phyloP scores from a whole-genome alignment of 139 green algal genomes.

The Chlorella sp. region DNA sequence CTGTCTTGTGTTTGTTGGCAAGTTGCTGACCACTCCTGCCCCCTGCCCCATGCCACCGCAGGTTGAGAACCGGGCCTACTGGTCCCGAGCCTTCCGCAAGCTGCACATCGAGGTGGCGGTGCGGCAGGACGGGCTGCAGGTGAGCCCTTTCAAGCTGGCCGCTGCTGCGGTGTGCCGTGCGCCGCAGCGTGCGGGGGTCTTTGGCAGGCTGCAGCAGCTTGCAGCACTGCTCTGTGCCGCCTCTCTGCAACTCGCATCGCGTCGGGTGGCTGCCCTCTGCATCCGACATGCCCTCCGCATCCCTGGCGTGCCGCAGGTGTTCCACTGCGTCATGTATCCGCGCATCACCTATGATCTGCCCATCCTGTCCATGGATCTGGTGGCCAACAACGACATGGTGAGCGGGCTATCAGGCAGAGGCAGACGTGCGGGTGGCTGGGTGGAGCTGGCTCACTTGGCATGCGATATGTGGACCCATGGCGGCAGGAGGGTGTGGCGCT shows the following conservation, averaged over 20 bases:
- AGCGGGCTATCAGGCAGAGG: no score
- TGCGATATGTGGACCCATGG: no score
- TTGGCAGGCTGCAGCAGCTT: no score
- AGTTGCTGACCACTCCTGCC: neutral
- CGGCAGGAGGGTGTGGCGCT: no score
- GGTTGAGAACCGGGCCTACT: conserved; percentile 29
- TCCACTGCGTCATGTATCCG: conserved; percentile 87
- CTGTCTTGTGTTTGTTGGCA: no score
- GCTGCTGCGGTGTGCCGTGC: neutral
- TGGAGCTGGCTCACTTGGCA: no score
- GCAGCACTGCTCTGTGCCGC: no score
- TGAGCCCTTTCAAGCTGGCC: neutral
- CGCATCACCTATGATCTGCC: conserved; percentile 75
- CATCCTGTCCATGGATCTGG: conserved; percentile 86
- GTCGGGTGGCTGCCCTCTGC: no score
- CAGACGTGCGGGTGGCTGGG: no score
- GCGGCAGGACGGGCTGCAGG: conserved; percentile 83
- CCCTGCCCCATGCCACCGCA: neutral
- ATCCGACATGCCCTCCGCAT: no score
- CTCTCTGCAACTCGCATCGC: no score
- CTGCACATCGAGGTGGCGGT: conserved; percentile 82
- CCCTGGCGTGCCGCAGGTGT: conserved; percentile 54
- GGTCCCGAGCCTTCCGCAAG: conserved; percentile 75
- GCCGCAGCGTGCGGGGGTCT: no score
- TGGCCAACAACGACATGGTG: conserved; percentile 41